phyloP scores from a whole-genome alignment of 257 asterid genomes.

The Mentha longifolia region DNA sequence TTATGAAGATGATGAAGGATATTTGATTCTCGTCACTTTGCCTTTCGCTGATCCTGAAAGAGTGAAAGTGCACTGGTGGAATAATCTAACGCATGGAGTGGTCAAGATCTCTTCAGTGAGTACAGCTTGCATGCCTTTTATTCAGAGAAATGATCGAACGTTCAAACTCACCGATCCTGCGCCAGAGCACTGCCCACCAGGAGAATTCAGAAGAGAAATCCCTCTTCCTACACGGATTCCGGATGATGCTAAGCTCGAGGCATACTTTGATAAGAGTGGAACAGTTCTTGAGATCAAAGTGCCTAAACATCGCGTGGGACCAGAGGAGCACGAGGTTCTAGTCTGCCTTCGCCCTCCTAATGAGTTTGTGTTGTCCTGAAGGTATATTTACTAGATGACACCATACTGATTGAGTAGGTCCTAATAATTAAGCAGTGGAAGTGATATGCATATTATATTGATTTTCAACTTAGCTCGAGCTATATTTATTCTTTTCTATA shows the following conservation, averaged over 20 bases:
- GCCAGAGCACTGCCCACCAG: conserved; percentile 81
- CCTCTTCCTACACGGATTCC: conserved; percentile 71
- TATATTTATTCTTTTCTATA: not conserved
- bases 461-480: conserved; percentile 19
- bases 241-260: conserved; percentile 78
- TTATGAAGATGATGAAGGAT: conserved; percentile 64
- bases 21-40: conserved; percentile 50
- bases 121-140: conserved; percentile 61
- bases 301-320: conserved; percentile 69
- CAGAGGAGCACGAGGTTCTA: conserved; percentile 83
- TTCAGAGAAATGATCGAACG: conserved; percentile 64
- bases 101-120: conserved; percentile 71
- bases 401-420: conserved; percentile 27
- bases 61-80: conserved; percentile 65
- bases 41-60: conserved; percentile 56
- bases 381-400: conserved; percentile 22
- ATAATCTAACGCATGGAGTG: conserved; percentile 62
- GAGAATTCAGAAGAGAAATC: conserved; percentile 73
- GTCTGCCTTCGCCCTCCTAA: conserved; percentile 78
- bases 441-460: conserved; percentile 35
- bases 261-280: conserved; percentile 73
- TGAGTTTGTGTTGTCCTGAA: conserved; percentile 59
- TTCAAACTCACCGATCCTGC: conserved; percentile 72
- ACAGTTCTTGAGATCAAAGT: conserved; percentile 71
- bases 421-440: conserved; percentile 11